Evolutionary conservation across 2,329 filamentous ascomycete genomes (phyloP).

Genomic region (Colletotrichum falcatum): DNA sequence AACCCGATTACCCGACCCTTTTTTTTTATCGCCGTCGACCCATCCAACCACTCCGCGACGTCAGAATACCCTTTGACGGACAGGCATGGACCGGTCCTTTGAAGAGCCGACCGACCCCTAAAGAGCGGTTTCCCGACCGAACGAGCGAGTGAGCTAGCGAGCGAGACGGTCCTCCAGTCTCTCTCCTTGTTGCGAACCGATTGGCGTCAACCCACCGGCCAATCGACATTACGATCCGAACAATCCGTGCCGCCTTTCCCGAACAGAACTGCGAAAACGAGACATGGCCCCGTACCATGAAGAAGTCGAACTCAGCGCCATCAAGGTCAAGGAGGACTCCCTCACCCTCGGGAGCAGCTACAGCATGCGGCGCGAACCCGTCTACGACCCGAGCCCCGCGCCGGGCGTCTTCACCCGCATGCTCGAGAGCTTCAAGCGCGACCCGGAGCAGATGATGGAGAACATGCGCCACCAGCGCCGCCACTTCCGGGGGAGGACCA

Average conservation of each 20-base stretch:
- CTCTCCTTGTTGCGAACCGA: conserved; percentile 11
- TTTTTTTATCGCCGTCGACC: conserved; percentile 9
- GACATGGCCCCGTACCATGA: conserved; percentile 53
- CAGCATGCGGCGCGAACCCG: conserved; percentile 64
- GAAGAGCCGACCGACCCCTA: conserved; percentile 22
- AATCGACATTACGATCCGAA: not conserved
- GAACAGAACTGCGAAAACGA: conserved; percentile 20
- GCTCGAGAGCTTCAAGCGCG: conserved; percentile 73
- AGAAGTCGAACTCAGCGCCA: conserved; percentile 68
- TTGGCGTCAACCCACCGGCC: not conserved
- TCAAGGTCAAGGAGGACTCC: conserved; percentile 70
- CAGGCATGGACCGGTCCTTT: conserved; percentile 32
- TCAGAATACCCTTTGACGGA: conserved; percentile 12
- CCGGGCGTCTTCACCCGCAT: conserved; percentile 57
- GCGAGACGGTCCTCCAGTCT: not conserved
- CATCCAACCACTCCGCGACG: not conserved
- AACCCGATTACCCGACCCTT: conserved; percentile 3
- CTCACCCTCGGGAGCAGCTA: conserved; percentile 62
- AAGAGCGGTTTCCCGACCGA: conserved; percentile 8
- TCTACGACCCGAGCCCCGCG: conserved; percentile 54
- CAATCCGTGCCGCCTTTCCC: not conserved
- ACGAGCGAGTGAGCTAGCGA: conserved; percentile 2
- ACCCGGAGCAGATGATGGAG: conserved; percentile 62
- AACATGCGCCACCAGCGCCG: not conserved
- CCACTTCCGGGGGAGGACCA: conserved; percentile 48